Percentiles rank a stretch among this genome's conserved stretches.
Evolutionary conservation across 1,284 basidiomycete genomes (phyloP).

Genomic region (Porogramme epimiltina): DNA sequence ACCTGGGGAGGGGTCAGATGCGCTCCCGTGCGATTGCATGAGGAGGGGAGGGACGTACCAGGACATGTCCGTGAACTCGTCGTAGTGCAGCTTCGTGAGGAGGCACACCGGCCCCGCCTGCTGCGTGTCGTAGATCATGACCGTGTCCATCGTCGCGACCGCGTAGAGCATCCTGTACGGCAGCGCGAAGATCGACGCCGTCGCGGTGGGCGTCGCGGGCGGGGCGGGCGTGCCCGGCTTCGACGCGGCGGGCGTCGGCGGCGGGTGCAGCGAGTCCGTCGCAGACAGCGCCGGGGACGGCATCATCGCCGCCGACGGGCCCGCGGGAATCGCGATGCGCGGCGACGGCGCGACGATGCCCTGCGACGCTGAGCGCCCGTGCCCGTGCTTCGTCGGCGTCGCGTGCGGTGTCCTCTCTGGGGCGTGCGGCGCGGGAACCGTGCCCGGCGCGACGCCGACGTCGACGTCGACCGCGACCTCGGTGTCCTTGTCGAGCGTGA

Average conservation of each 20-base stretch:
- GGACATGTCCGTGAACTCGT: conserved; percentile 95
- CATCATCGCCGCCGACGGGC: conserved; percentile 38
- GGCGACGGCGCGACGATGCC: conserved; percentile 36
- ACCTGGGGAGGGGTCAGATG: conserved; percentile 56
- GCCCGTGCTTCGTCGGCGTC: conserved; percentile 11
- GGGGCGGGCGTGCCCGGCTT: conserved; percentile 53
- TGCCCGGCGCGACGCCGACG: conserved; percentile 15
- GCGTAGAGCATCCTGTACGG: conserved; percentile 96
- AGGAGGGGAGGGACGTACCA: conserved; percentile 64
- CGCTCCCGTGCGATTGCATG: neutral
- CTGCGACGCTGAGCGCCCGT: conserved; percentile 1
- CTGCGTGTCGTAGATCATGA: conserved; percentile 96
- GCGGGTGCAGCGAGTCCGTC: conserved; percentile 51
- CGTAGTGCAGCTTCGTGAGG: conserved; percentile 95
- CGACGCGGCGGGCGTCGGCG: conserved; percentile 57
- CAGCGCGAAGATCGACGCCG: conserved; percentile 78
- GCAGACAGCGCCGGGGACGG: conserved; percentile 64
- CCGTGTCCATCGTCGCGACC: conserved; percentile 95
- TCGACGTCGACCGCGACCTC: conserved; percentile 70
- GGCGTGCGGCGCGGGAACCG: neutral
- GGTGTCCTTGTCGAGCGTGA: conserved; percentile 68
- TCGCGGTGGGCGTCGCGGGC: conserved; percentile 29
- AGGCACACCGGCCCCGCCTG: conserved; percentile 92
- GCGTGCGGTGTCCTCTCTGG: conserved; percentile 20
- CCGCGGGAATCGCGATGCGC: conserved; percentile 34